Conservation (phyloP, 2,329 filamentous ascomycete genomes). For the Ophiostoma piceae region DNA sequence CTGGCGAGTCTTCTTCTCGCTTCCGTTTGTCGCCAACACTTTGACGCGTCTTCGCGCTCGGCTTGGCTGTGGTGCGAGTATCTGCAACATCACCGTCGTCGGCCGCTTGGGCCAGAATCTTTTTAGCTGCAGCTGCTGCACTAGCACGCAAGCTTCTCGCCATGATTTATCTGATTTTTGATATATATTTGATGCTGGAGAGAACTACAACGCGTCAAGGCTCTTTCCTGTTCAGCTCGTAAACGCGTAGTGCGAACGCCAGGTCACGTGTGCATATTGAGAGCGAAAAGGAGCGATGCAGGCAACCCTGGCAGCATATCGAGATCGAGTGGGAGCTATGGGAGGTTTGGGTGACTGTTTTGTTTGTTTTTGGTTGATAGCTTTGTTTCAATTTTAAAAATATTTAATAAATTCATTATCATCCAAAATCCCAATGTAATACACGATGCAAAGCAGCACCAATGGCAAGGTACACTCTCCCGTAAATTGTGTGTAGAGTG, state of each 20-base stretch:
- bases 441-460: background rate
- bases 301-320: background rate
- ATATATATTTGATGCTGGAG: background rate
- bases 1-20: slow-evolving; percentile 9
- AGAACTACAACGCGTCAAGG: background rate
- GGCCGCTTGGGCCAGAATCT: slow-evolving; percentile 18
- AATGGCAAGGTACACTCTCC: background rate
- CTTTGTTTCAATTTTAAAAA: background rate
- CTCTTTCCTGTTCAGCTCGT: slow-evolving; percentile 3
- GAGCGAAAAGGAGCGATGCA: background rate
- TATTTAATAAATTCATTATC: background rate
- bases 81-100: slow-evolving; percentile 3
- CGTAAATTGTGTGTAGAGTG: background rate
- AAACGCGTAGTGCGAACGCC: slow-evolving; percentile 19
- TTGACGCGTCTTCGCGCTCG: slow-evolving; percentile 7
- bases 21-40: slow-evolving; percentile 9
- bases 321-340: background rate
- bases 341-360: background rate
- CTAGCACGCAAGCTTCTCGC: slow-evolving; percentile 21
- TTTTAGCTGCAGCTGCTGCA: slow-evolving; percentile 22
- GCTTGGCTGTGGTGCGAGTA: background rate
- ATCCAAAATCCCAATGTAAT: background rate
- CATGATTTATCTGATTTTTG: background rate
- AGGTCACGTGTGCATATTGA: slow-evolving; percentile 18
- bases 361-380: background rate